Conservation (phyloP, 2,329 filamentous ascomycete genomes). For the Drechslera avenae region DNA sequence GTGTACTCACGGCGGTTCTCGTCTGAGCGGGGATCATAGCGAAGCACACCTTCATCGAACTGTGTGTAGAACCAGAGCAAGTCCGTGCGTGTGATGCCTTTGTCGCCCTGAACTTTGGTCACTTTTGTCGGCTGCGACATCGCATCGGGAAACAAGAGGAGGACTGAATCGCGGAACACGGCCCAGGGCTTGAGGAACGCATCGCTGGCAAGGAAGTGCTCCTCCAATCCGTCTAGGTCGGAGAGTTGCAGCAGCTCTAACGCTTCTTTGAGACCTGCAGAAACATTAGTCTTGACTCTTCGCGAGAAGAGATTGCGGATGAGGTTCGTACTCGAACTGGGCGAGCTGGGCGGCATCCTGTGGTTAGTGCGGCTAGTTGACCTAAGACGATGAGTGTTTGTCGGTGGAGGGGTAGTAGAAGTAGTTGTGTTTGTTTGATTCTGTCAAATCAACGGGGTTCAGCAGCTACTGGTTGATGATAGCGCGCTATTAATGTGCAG, state of each 20-base stretch:
- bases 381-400: neutral
- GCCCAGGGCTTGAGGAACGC: constrained; percentile 42
- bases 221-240: constrained; percentile 30
- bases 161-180: constrained; percentile 35
- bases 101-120: neutral
- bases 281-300: constrained; percentile 20
- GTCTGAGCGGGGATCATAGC: constrained; percentile 34
- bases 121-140: constrained; percentile 13
- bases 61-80: constrained; percentile 43
- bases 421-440: neutral
- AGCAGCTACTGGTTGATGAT: no score
- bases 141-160: constrained; percentile 25
- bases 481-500: no score
- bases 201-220: constrained; percentile 33
- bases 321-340: constrained; percentile 11
- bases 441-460: no score
- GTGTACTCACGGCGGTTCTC: constrained; percentile 17
- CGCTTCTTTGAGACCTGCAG: constrained; percentile 26
- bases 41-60: constrained; percentile 33
- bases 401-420: neutral
- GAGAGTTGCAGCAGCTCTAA: constrained; percentile 32
- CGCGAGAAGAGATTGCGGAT: constrained; percentile 23
- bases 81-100: constrained; percentile 26
- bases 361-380: no score
- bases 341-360: constrained; percentile 10